Evolutionary conservation across 23 red algal genomes (phyloP).

Genomic region (Porphyridium purpureum): DNA sequence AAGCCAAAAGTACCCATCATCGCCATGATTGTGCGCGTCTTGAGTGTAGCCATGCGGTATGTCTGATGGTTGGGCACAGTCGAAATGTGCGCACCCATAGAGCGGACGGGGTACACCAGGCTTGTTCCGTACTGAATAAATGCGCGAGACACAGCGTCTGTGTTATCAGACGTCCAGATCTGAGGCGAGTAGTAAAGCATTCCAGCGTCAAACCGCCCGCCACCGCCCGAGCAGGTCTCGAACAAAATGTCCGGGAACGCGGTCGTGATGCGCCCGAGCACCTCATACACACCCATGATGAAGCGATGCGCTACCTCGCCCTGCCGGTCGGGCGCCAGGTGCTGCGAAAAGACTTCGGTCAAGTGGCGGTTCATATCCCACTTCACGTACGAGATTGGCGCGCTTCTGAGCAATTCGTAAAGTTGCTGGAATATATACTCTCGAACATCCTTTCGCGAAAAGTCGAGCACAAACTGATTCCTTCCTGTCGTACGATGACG

Average conservation of each 20-base stretch:
- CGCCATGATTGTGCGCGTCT: conserved; percentile 81
- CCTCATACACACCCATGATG: conserved; percentile 83
- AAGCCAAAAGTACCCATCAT: conserved; percentile 93
- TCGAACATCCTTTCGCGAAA: conserved; percentile 63
- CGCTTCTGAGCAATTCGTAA: conserved; percentile 18
- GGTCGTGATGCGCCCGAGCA: conserved; percentile 62
- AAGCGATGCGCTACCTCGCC: conserved; percentile 85
- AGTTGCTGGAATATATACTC: conserved; percentile 66
- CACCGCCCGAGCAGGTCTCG: conserved; percentile 86
- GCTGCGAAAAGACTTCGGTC: conserved; percentile 87
- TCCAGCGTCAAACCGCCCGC: conserved; percentile 82
- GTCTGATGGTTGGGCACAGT: conserved; percentile 94
- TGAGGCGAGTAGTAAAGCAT: conserved; percentile 75
- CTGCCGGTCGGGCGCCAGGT: conserved; percentile 50
- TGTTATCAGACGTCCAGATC: conserved; percentile 97
- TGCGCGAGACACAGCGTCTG: conserved; percentile 73
- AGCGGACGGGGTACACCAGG: conserved; percentile 51
- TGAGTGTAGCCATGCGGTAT: conserved; percentile 63
- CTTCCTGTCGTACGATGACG: conserved; percentile 66
- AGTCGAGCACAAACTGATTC: conserved; percentile 91
- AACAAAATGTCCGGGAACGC: conserved; percentile 82
- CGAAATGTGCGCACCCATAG: conserved; percentile 78
- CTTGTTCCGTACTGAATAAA: conserved; percentile 87
- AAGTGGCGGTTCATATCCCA: conserved; percentile 97
- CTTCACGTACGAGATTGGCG: conserved; percentile 72